These are phyloP conservation scores for Globisporangium nodosum DNA, from an alignment of 352 stramenopile species.

Conservation along the genomic window DNA sequence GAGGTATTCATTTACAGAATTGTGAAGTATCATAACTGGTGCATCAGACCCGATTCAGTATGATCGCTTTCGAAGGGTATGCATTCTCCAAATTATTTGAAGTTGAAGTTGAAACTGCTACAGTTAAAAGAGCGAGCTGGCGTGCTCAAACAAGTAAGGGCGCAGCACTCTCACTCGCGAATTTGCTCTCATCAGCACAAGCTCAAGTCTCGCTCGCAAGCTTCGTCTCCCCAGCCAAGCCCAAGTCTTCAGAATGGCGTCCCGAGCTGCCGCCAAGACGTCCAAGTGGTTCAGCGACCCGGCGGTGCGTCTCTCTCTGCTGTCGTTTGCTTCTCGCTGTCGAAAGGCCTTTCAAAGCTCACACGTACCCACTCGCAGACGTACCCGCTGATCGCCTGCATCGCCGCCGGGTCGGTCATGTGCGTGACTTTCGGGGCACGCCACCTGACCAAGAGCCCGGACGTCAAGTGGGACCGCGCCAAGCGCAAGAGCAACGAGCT, in stretches of 20 bases:
- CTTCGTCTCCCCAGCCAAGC: not conserved
- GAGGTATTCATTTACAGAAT: too few species aligned
- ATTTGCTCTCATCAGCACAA: not conserved
- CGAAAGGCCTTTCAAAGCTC: not conserved
- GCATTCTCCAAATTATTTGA: not conserved
- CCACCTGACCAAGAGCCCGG: constrained; percentile 44
- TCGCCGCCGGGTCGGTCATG: constrained; percentile 14
- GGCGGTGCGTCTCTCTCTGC: constrained; percentile 18
- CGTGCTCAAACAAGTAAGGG: not conserved
- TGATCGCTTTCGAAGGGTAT: not conserved
- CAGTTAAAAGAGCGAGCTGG: not conserved
- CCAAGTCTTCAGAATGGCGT: constrained; percentile 19
- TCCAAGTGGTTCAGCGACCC: constrained; percentile 40
- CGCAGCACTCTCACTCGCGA: not conserved
- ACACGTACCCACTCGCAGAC: constrained; percentile 3
- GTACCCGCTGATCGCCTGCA: constrained; percentile 3
- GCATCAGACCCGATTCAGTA: not conserved
- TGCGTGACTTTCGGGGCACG: constrained; percentile 35
- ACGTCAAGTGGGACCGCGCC: constrained; percentile 61
- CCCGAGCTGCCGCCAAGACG: constrained; percentile 26
- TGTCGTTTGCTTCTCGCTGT: not conserved
- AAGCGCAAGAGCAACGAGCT: constrained; percentile 51
- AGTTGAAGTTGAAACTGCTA: not conserved
- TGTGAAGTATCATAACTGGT: not conserved
- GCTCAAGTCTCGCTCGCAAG: too few species aligned